A percentile compares a stretch with the other conserved stretches of the same genome.
phyloP scores from a whole-genome alignment of 805 yeast species.

The Lipomyces yamanashiensis region DNA sequence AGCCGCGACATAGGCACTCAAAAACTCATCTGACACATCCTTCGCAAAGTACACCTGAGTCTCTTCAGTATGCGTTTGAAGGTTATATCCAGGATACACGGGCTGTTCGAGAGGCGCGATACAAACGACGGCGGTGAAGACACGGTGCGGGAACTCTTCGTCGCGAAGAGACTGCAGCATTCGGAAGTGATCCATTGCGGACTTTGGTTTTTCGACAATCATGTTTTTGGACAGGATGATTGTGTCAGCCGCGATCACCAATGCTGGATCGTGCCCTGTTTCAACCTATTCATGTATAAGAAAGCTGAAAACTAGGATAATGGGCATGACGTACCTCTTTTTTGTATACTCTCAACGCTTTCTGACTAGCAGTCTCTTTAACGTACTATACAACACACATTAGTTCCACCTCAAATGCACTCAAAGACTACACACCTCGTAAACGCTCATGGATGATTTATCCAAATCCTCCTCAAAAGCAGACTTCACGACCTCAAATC shows the following conservation, averaged over 20 bases:
- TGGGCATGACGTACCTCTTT: constrained; percentile 41
- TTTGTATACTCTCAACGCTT: constrained; percentile 65
- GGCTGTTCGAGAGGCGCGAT: constrained; percentile 51
- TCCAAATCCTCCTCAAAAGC: constrained; percentile 76
- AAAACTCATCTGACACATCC: constrained; percentile 57
- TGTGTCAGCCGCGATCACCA: constrained; percentile 74
- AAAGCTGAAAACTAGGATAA: background rate
- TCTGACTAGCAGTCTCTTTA: constrained; percentile 66
- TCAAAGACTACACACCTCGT: constrained; percentile 45
- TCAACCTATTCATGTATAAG: constrained; percentile 38
- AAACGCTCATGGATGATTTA: constrained; percentile 55
- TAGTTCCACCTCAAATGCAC: constrained; percentile 8
- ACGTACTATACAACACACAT: constrained; percentile 58
- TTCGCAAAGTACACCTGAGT: constrained; percentile 49
- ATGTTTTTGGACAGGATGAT: constrained; percentile 63
- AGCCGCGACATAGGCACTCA: constrained; percentile 65
- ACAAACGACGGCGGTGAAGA: constrained; percentile 60
- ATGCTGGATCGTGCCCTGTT: constrained; percentile 43
- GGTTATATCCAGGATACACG: constrained; percentile 49
- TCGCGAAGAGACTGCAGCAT: constrained; percentile 57
- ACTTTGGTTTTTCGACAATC: constrained; percentile 79
- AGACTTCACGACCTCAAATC: constrained; percentile 58
- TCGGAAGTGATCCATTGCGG: constrained; percentile 54
- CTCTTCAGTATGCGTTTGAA: constrained; percentile 50
- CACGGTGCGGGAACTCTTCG: constrained; percentile 52